Evolutionary conservation across 23 red algal genomes (phyloP).

Genomic region (Cyanidioschyzon merolae): DNA sequence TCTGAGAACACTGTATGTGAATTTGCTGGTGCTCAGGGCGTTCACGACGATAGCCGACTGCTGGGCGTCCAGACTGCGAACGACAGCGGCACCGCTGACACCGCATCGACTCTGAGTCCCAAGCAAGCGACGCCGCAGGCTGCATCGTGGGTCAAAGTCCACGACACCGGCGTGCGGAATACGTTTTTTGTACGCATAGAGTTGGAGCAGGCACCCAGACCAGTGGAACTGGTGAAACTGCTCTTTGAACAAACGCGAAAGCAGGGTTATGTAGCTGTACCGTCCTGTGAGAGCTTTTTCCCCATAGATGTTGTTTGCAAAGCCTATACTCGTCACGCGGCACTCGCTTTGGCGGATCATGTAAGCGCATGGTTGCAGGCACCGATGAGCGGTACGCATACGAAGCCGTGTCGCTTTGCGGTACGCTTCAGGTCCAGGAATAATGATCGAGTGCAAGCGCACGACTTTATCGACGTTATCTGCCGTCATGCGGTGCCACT

Average conservation of each 20-base stretch:
- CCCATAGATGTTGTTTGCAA: constrained; percentile 1
- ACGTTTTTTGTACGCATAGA: neutral
- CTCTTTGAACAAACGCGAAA: neutral
- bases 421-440: neutral
- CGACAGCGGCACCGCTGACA: neutral
- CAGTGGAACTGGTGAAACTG: neutral
- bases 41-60: no score
- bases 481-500: neutral
- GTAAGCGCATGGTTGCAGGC: neutral
- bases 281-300: neutral
- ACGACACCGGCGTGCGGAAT: neutral
- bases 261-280: neutral
- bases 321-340: neutral
- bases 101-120: neutral
- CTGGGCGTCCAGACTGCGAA: neutral
- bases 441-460: constrained; percentile 1
- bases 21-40: neutral
- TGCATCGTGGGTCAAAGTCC: neutral
- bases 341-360: neutral
- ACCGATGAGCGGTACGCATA: neutral
- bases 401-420: neutral
- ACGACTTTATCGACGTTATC: constrained; percentile 13
- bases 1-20: neutral
- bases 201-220: neutral
- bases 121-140: neutral